phyloP scores from a whole-genome alignment of 768 basidiomycete species.

The Royoungia palumana region DNA sequence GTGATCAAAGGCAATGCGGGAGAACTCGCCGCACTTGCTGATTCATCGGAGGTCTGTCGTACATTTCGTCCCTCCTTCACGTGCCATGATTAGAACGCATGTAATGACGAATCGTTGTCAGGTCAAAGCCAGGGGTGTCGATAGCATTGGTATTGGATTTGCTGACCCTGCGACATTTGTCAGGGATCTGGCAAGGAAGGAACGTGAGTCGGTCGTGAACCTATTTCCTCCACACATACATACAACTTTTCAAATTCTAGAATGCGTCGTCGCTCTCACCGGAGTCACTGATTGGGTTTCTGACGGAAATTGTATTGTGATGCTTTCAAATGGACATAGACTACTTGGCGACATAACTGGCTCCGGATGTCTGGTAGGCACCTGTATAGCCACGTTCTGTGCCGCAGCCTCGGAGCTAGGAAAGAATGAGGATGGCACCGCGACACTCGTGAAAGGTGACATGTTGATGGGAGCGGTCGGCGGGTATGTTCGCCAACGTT shows the following conservation, averaged over 20 bases:
- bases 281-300: slow-evolving; percentile 82
- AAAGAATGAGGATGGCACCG: slow-evolving; percentile 28
- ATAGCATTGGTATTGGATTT: slow-evolving; percentile 78
- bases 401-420: slow-evolving; percentile 55
- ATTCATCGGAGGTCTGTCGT: slow-evolving; percentile 63
- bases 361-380: slow-evolving; percentile 82
- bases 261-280: slow-evolving; percentile 77
- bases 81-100: neutral
- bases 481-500: slow-evolving; percentile 49
- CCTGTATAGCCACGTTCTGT: slow-evolving; percentile 76
- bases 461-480: slow-evolving; percentile 74
- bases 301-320: slow-evolving; percentile 69
- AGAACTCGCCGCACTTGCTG: slow-evolving; percentile 76
- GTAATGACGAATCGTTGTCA: slow-evolving; percentile 20
- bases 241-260: slow-evolving; percentile 35
- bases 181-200: slow-evolving; percentile 60
- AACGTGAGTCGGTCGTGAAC: slow-evolving; percentile 50
- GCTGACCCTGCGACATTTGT: slow-evolving; percentile 71
- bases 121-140: slow-evolving; percentile 81
- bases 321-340: slow-evolving; percentile 68
- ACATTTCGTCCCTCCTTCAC: neutral
- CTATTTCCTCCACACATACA: neutral
- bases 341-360: slow-evolving; percentile 83
- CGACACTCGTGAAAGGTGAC: slow-evolving; percentile 64
- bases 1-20: slow-evolving; percentile 95